These are phyloP conservation scores for Lipomyces yamanashiensis DNA, from an alignment of 805 yeast species.

Conservation along the genomic window DNA sequence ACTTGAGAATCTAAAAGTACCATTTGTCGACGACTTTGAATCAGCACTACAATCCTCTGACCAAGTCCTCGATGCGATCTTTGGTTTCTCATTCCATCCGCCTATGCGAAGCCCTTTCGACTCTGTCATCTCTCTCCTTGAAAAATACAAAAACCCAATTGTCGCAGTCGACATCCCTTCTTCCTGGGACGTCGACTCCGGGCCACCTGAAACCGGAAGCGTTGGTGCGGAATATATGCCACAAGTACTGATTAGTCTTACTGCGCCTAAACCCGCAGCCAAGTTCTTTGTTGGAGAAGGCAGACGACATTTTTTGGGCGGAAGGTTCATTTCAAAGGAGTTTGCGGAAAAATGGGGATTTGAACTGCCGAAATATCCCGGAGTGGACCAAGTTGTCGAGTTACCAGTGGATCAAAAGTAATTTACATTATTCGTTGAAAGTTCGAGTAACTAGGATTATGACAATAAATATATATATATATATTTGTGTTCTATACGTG, in stretches of 20 bases:
- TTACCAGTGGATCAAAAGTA: constrained; percentile 14
- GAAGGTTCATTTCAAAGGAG: constrained; percentile 71
- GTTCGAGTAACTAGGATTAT: too few relatives aligned
- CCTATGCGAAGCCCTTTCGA: constrained; percentile 83
- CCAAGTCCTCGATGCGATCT: constrained; percentile 76
- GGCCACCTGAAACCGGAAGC: constrained; percentile 57
- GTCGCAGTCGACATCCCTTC: constrained; percentile 90
- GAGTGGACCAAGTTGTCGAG: constrained; percentile 55
- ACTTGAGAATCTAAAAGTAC: constrained; percentile 64
- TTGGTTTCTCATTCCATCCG: constrained; percentile 92
- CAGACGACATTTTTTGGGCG: constrained; percentile 78
- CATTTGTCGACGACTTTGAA: constrained; percentile 54
- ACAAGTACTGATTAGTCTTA: constrained; percentile 72
- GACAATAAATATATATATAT: too few relatives aligned
- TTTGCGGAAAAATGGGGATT: constrained; percentile 78
- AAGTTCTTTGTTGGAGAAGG: constrained; percentile 50
- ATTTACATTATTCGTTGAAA: not conserved
- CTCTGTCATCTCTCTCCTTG: constrained; percentile 51
- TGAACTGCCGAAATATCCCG: constrained; percentile 63
- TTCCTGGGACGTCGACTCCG: constrained; percentile 95
- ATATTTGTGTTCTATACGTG: too few relatives aligned
- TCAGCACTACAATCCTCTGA: constrained; percentile 49
- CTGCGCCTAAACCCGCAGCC: constrained; percentile 94
- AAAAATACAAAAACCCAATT: constrained; percentile 55
- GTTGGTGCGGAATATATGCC: constrained; percentile 58